phyloP scores from a whole-genome alignment of 768 basidiomycete species.

The Trametes coccinea region DNA sequence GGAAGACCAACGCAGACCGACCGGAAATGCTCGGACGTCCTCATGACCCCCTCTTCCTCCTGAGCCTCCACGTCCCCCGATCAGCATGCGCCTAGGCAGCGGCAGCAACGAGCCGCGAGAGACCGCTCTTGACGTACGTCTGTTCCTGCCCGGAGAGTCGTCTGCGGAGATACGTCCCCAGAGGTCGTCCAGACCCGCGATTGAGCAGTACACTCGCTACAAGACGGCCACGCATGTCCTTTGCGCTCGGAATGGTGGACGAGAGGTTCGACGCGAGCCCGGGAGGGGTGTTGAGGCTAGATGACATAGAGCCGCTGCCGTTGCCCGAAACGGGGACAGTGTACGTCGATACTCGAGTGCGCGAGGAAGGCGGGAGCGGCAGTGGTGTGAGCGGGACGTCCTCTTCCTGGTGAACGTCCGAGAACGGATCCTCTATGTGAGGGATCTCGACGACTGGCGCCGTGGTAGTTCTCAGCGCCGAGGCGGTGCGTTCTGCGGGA shows the following conservation, averaged over 20 bases:
- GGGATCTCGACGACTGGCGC: conserved; percentile 10
- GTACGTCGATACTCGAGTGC: conserved; percentile 9
- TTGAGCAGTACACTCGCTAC: conserved; percentile 61
- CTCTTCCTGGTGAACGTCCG: conserved; percentile 20
- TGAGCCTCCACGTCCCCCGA: neutral
- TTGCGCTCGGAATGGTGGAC: conserved; percentile 16
- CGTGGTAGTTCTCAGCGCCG: neutral
- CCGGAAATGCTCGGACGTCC: neutral
- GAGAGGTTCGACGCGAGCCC: conserved; percentile 2
- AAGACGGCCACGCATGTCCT: conserved; percentile 45
- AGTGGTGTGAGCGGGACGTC: neutral
- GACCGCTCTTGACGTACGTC: conserved; percentile 52
- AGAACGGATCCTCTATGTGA: conserved; percentile 28
- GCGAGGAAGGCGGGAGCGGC: conserved; percentile 3
- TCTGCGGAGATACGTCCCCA: conserved; percentile 38
- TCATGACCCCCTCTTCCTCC: neutral
- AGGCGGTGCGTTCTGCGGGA: conserved; percentile 13
- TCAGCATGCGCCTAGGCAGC: conserved; percentile 32
- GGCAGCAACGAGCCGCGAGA: conserved; percentile 51
- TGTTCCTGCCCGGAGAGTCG: conserved; percentile 34
- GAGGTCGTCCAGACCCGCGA: conserved; percentile 56
- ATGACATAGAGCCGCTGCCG: neutral
- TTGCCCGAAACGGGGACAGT: neutral
- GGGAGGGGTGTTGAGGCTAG: conserved; percentile 1
- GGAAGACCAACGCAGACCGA: neutral